A percentile compares a stretch with the other conserved stretches of the same genome.
phyloP scores from a whole-genome alignment of 768 basidiomycete species.

The Crassisporium funariophilum region DNA sequence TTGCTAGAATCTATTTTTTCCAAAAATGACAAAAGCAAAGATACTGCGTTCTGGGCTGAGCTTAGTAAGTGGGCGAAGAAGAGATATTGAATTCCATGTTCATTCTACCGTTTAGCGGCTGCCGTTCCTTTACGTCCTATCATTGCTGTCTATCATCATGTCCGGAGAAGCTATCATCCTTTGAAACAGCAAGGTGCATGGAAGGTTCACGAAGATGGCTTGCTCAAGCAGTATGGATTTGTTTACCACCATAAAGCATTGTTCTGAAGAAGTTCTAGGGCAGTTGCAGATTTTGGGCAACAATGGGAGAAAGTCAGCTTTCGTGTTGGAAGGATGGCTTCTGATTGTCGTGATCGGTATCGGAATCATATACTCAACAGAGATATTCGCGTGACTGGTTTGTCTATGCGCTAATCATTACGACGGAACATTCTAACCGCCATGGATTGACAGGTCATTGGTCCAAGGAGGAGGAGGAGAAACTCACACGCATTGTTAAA shows the following conservation, averaged over 20 bases:
- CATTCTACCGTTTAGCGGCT: constrained; percentile 46
- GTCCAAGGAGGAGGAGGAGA: constrained; percentile 79
- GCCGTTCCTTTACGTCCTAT: constrained; percentile 78
- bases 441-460: constrained; percentile 54
- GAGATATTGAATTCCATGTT: constrained; percentile 1
- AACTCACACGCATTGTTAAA: constrained; percentile 72
- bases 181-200: constrained; percentile 71
- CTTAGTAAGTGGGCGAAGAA: constrained; percentile 54
- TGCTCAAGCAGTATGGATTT: constrained; percentile 58
- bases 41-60: constrained; percentile 77
- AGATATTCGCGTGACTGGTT: constrained; percentile 62
- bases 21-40: constrained; percentile 58
- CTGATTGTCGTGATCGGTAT: constrained; percentile 85
- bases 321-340: constrained; percentile 71
- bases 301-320: constrained; percentile 80
- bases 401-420: no score
- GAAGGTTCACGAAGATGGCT: constrained; percentile 63
- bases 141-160: constrained; percentile 82
- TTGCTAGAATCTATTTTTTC: constrained; percentile 69
- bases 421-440: no score
- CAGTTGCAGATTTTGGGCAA: constrained; percentile 68
- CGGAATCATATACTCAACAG: constrained; percentile 79
- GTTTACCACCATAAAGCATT: not conserved
- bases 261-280: constrained; percentile 41
- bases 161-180: constrained; percentile 71